Conservation (phyloP, 805 yeast genomes). For the Ogataea populi-albae region DNA sequence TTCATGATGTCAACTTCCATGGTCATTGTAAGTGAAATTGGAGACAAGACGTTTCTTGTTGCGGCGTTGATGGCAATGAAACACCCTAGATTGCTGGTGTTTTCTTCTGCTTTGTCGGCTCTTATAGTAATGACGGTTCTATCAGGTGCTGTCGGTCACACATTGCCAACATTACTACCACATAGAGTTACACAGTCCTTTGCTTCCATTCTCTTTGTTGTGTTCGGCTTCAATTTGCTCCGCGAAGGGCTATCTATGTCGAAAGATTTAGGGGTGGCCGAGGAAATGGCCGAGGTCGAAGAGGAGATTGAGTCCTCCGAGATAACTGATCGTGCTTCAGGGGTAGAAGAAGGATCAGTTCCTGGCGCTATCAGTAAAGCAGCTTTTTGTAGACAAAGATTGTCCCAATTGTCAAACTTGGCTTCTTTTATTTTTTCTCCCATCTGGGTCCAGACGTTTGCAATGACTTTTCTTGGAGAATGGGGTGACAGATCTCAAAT, state of each 20-base stretch:
- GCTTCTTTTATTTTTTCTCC: slow-evolving; percentile 75
- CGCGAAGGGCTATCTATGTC: slow-evolving; percentile 83
- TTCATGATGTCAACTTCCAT: slow-evolving; percentile 80
- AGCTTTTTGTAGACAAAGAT: slow-evolving; percentile 6
- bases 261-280: slow-evolving; percentile 82
- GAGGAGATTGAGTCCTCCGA: slow-evolving; percentile 76
- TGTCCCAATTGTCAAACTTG: slow-evolving; percentile 47
- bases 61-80: slow-evolving; percentile 99
- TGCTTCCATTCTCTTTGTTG: slow-evolving; percentile 77
- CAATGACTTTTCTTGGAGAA: slow-evolving; percentile 95
- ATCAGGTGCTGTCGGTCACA: slow-evolving; percentile 88
- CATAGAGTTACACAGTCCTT: slow-evolving; percentile 74
- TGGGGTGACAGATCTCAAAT: slow-evolving; percentile 99
- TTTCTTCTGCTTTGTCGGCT: slow-evolving; percentile 81
- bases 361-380: slow-evolving; percentile 10
- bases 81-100: slow-evolving; percentile 78
- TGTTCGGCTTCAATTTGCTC: slow-evolving; percentile 75
- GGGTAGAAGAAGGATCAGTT: slow-evolving; percentile 55
- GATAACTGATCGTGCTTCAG: slow-evolving; percentile 47
- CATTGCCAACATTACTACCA: slow-evolving; percentile 80
- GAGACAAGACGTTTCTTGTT: slow-evolving; percentile 94
- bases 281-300: slow-evolving; percentile 95
- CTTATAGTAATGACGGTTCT: slow-evolving; percentile 87
- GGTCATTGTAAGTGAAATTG: slow-evolving; percentile 95
- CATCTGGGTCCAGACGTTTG: slow-evolving; percentile 88